Evolutionary conservation across 805 yeast species (phyloP).

Genomic region (Yarrowia phangngaensis): DNA sequence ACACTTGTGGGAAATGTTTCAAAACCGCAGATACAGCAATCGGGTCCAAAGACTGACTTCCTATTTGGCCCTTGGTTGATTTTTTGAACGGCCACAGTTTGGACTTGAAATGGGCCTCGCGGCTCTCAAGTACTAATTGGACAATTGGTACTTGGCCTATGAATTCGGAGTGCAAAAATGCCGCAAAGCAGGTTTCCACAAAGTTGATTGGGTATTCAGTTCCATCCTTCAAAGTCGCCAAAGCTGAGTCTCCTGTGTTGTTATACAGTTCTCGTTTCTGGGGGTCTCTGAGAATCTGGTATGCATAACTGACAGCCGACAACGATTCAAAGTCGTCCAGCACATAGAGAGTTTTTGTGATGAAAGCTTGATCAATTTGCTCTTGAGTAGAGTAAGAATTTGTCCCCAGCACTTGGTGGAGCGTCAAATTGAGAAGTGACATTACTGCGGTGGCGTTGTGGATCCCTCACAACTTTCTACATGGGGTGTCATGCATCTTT

Average conservation of each 20-base stretch:
- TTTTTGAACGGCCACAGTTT: constrained; percentile 8
- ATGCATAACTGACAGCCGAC: constrained; percentile 15
- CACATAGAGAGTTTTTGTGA: neutral
- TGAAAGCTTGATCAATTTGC: constrained; percentile 22
- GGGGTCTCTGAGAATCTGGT: constrained; percentile 14
- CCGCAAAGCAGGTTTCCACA: constrained; percentile 12
- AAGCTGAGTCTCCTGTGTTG: constrained; percentile 12
- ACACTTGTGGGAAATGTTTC: neutral
- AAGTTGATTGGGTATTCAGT: constrained; percentile 3
- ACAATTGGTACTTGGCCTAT: constrained; percentile 10
- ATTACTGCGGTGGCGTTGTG: no score
- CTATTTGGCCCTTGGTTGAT: neutral
- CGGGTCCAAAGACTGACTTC: neutral
- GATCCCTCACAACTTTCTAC: no score
- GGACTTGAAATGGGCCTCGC: constrained; percentile 1
- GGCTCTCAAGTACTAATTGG: neutral
- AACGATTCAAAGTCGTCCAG: constrained; percentile 7
- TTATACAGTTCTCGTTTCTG: constrained; percentile 10
- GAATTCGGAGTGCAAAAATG: constrained; percentile 11
- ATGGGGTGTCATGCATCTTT: no score
- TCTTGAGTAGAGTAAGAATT: constrained; percentile 17
- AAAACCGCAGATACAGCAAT: constrained; percentile 2
- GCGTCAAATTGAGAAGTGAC: constrained; percentile 11
- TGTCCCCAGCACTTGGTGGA: constrained; percentile 18
- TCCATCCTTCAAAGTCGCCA: neutral